Base-by-base conservation (phyloP, 495 filamentous ascomycete species). In the Penicillium malachiteum region DNA sequence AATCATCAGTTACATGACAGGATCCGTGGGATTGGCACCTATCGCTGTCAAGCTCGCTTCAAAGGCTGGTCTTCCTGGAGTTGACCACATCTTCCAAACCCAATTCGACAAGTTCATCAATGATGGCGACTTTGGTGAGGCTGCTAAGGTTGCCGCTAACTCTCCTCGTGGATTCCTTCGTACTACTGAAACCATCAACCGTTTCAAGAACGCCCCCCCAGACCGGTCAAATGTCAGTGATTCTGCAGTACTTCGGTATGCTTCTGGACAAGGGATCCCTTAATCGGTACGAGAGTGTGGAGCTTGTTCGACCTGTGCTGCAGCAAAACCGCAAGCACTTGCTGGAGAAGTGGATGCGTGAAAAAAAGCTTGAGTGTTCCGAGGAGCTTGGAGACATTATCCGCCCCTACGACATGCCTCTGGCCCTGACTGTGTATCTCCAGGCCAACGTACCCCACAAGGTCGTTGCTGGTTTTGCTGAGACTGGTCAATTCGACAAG, bases 161-260 rank as follows among this genome's bases (percentile, higher is more conserved):
- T 99, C 94, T 7, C 94, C 94, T 5, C 86, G 92, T 39, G 94
- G 95, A 14, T 99, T 97, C 78, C 76, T 99, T 50, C 88, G 94
- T 48, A 97, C 94, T 0, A 83, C 88, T 1, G 87, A 95, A 62
- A 99, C 95, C 0, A 96, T 97, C 55, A 91, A 96, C 75, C 82
- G 87, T 50, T 96, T 99, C 78, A 96, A 96, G 83, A 83, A 84
- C 61, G 80, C 92, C 32, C 88, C n/a, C 89, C 16, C 78, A 80
- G 57, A 80, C 84, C 34, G 82, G 77, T 38, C 81, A 92, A 68
- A 87, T 97, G 76, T 95, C 93, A 10, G 84, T 91, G 56, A 96
- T 97, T 52, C 82, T 99, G 46, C 93, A 96, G 67, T 99, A 97
- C 76, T 99, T 99, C 59, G 93, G 95, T 52, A 89, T 96, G 84